Percentiles rank a stretch among this genome's conserved stretches.
Conservation (phyloP, 495 filamentous ascomycete genomes). For the Xylaria acuta region DNA sequence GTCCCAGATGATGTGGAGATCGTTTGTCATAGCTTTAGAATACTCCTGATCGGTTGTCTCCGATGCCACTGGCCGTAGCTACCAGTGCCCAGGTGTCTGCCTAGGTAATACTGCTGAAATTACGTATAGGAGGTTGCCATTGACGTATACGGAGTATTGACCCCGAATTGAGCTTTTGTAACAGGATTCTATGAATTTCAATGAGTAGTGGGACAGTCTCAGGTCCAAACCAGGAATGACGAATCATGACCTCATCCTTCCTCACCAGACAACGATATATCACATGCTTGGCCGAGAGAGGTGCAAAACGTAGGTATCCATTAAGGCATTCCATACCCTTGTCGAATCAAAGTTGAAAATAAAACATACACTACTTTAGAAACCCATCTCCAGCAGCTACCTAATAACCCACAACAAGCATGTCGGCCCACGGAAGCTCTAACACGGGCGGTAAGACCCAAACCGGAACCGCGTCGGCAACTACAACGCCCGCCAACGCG, state of each 20-base stretch:
- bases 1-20: not conserved
- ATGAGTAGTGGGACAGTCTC: not conserved
- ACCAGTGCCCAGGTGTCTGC: too few relatives aligned
- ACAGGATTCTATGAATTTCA: not conserved
- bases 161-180: not conserved
- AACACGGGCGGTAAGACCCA: constrained; percentile 35
- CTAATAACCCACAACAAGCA: constrained; percentile 7
- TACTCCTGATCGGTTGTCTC: not conserved
- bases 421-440: constrained; percentile 40
- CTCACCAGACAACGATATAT: not conserved
- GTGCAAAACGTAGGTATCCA: not conserved
- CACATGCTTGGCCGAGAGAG: not conserved
- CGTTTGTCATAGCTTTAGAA: not conserved
- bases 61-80: too few relatives aligned
- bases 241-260: constrained; percentile 1
- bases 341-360: not conserved
- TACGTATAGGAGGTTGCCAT: not conserved
- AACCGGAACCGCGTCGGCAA: constrained; percentile 36
- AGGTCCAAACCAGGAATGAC: not conserved
- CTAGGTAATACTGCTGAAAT: too few relatives aligned
- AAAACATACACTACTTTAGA: not conserved
- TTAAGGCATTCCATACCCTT: too few relatives aligned
- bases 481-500: constrained; percentile 36
- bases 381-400: not conserved
- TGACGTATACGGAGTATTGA: not conserved